Conservation (phyloP, 2,329 filamentous ascomycete genomes). For the Lasiodiplodia citricola region DNA sequence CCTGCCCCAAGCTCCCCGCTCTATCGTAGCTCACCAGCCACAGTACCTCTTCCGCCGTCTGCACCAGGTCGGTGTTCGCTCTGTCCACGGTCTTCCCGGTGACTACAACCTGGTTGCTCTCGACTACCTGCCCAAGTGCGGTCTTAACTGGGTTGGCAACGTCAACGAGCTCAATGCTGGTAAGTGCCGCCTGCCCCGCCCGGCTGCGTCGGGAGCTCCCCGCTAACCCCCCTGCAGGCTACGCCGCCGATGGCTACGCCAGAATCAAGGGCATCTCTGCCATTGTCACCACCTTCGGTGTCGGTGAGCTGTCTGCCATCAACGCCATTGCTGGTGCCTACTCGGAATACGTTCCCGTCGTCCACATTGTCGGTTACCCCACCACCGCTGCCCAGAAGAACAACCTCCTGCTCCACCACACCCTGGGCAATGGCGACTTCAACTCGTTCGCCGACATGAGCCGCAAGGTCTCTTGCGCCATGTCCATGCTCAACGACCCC, state of each 20-base stretch:
- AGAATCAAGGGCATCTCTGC: slow-evolving; percentile 53
- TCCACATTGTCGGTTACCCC: slow-evolving; percentile 55
- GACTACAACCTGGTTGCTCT: slow-evolving; percentile 57
- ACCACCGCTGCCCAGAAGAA: slow-evolving; percentile 48
- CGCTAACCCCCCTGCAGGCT: slow-evolving; percentile 41
- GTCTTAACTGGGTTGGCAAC: slow-evolving; percentile 65
- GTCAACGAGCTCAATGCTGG: slow-evolving; percentile 66
- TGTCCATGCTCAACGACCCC: slow-evolving; percentile 73
- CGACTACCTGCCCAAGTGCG: slow-evolving; percentile 62
- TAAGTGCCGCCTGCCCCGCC: slow-evolving; percentile 33
- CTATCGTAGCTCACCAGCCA: slow-evolving; percentile 27
- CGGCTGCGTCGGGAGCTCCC: slow-evolving; percentile 28
- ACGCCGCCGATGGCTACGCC: slow-evolving; percentile 55
- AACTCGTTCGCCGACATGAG: slow-evolving; percentile 83
- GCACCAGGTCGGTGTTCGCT: slow-evolving; percentile 54
- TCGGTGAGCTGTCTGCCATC: slow-evolving; percentile 55
- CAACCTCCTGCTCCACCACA: slow-evolving; percentile 53
- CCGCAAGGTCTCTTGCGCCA: slow-evolving; percentile 70
- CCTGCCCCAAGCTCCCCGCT: not conserved
- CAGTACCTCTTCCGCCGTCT: slow-evolving; percentile 58
- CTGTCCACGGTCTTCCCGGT: slow-evolving; percentile 59
- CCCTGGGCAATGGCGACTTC: slow-evolving; percentile 68
- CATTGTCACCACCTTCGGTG: slow-evolving; percentile 55
- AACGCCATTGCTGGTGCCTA: slow-evolving; percentile 56
- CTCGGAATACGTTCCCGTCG: slow-evolving; percentile 53